Evolutionary conservation across 208 protist species (phyloP).

Genomic region (Porcisia deanei): DNA sequence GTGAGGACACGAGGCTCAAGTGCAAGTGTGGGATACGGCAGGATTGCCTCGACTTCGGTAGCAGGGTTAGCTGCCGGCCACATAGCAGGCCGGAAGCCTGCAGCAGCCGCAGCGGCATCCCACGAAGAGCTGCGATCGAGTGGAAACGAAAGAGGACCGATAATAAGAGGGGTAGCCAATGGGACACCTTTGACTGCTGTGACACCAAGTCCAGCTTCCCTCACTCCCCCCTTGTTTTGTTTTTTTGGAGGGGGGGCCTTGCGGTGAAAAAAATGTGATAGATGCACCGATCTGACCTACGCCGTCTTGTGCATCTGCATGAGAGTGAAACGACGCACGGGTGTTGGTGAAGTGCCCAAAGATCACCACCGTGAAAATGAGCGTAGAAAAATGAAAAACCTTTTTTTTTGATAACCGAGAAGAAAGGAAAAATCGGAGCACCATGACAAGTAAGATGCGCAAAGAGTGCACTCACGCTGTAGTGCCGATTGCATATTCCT

Average conservation of each 20-base stretch:
- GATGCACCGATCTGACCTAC: background rate
- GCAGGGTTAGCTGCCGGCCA: background rate
- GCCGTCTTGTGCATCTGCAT: background rate
- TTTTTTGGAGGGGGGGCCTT: background rate
- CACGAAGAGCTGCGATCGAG: background rate
- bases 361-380: background rate
- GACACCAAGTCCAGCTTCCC: background rate
- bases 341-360: background rate
- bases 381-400: too few relatives aligned
- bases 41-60: background rate
- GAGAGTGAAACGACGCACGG: background rate
- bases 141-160: background rate
- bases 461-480: background rate
- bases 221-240: background rate
- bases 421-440: background rate
- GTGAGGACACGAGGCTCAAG: background rate
- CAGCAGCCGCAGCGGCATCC: constrained; percentile 2
- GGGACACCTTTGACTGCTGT: background rate
- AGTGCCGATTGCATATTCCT: background rate
- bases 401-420: background rate
- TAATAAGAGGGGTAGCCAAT: background rate
- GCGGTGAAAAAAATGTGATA: background rate
- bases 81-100: background rate
- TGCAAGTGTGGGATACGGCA: background rate
- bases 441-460: background rate